Base-by-base conservation (phyloP, 2,329 filamentous ascomycete genomes). In the Aspergillus awamori region DNA sequence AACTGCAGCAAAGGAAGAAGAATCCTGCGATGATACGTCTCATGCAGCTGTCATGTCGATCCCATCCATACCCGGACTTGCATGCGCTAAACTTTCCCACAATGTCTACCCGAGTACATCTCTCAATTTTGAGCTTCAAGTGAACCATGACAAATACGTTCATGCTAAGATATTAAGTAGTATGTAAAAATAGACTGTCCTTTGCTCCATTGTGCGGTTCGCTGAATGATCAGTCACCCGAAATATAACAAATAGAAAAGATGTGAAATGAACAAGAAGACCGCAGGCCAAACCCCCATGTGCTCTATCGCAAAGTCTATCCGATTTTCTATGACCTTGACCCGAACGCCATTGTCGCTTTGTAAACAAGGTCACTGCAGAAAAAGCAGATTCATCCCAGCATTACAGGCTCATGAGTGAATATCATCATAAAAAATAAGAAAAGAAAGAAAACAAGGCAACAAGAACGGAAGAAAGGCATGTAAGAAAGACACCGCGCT, bases 321-420 rank as follows among this genome's bases (percentile, higher is more conserved):
- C 53, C 53, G 53, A 24, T 56, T 47, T 15, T 56, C 53, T 56
- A 55, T 55, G 43, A 56, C 53, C 53, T 56, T 20, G 39, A 56
- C 41, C 53, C 53, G 33, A 56, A 56, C 53, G 41, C 53, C 53
- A 15, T 47, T 41, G 39, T 56, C 53, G 26, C 53, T 56, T 17
- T 47, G 39, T 47, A 47, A 56, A 56, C 26, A 45, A 47, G 28
- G 53, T 20, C 53, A 45, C 53, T 43, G 43, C 24, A 45, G 43
- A 47, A 45, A 45, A 33, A 47, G 30, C 52, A 55, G 39, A 36
- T 53, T 26, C 39, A 41, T 59, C 57, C 57, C 49, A 47, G 39
- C 59, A 30, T 51, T 51, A 17, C 26, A 61, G 43, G 48, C 38
- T 60, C 48, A 53, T 45, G 28, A 45, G 59, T 39, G 53, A 56